Base-by-base conservation (phyloP, 176 grass and related monocot genomes). In the Lolium multiflorum region DNA sequence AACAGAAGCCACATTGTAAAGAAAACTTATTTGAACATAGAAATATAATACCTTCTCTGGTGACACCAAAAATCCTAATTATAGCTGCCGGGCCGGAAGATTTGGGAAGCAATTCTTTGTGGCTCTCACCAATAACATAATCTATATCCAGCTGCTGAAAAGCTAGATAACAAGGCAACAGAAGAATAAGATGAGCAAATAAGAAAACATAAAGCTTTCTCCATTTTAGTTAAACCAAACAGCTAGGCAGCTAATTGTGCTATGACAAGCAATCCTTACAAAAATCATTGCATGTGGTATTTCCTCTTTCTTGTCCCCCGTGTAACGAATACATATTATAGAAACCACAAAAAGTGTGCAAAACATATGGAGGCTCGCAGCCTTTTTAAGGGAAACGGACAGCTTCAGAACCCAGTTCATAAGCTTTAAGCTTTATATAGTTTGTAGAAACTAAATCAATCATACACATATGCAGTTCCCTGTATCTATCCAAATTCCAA, bases 121-220 rank as follows among this genome's bases (percentile, higher is more conserved):
- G 94, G 74, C 94, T 96, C 86, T 89, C 94, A 49, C 97, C 94
- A 63, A 98, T 96, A 68, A 98, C 67, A 65, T 96, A 98, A 88
- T 98, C 97, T 82, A 96, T 98, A 68, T 98, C 94, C 48, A 98
- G 81, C 87, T 98, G 97, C 90, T 98, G 94, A 89, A 98, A 98
- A 78, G 91, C 94, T 98, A 90, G 78, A 79, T 10, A 75, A 80
- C 47, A 86, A 76, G 55, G 80, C 71, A 80, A 68, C n/a, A 15
- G 35, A 78, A 87, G 54, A 21, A 62, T 49, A 46, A 77, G 83
- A 78, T 77, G 18, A 86, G 61, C 44, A 52, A 52, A 81, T 50
- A 69, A 28, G 26, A 20, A 8, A 79, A 67, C 76, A 83, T 28
- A 79, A 14, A 26, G 9, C 4, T 50, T 39, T 22, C 58, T 57